Evolutionary conservation across 2,329 filamentous ascomycete species (phyloP).

Genomic region (Colletotrichum tropicicola): DNA sequence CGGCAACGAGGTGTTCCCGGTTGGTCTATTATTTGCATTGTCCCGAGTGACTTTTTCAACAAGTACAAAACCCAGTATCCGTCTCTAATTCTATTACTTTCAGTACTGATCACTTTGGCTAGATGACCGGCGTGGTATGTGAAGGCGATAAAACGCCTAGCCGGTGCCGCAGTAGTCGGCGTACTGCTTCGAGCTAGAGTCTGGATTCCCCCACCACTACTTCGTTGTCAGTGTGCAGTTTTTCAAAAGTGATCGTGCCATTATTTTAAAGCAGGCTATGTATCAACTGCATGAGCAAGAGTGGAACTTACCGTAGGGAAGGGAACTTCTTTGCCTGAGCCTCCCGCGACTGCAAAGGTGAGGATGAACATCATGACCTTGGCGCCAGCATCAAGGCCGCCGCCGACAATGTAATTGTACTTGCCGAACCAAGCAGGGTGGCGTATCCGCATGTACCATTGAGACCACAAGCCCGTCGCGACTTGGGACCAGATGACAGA

Average conservation of each 20-base stretch:
- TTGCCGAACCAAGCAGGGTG: constrained; percentile 37
- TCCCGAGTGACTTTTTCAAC: no score
- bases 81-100: no score
- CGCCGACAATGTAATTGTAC: constrained; percentile 36
- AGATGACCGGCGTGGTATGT: no score
- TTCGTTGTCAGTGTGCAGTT: background rate
- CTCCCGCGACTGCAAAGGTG: constrained; percentile 33
- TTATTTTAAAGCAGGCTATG: no score
- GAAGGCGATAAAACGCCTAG: no score
- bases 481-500: constrained; percentile 34
- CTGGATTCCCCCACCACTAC: constrained; percentile 22
- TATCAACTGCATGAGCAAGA: no score
- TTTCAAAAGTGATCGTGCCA: no score
- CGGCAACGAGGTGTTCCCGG: no score
- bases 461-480: constrained; percentile 42
- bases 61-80: no score
- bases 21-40: no score
- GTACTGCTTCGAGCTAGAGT: constrained; percentile 23
- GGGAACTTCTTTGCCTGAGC: constrained; percentile 25
- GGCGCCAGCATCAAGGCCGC: constrained; percentile 32
- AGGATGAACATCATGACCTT: constrained; percentile 35
- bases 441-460: constrained; percentile 38
- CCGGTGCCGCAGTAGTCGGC: constrained; percentile 27
- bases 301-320: constrained; percentile 29
- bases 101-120: no score